Evolutionary conservation across 108 stramenopile genomes (phyloP).

Genomic region (Pelagomonas calceolata): DNA sequence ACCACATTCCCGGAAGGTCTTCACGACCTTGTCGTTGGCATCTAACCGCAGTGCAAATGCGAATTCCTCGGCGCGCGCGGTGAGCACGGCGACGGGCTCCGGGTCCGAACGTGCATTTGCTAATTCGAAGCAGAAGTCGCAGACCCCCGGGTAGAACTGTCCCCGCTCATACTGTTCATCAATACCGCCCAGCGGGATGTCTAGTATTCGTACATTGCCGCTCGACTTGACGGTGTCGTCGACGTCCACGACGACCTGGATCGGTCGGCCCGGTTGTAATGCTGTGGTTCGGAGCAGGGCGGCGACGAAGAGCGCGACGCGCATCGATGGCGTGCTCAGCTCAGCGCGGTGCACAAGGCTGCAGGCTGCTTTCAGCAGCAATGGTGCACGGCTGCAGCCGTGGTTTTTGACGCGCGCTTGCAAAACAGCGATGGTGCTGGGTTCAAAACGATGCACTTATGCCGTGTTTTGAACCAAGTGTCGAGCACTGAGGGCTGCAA

Average conservation of each 20-base stretch:
- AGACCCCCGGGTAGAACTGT: slow-evolving; percentile 82
- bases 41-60: slow-evolving; percentile 82
- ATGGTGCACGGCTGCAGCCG: too few relatives aligned
- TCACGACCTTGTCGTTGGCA: slow-evolving; percentile 56
- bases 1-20: slow-evolving; percentile 59
- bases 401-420: too few relatives aligned
- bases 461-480: too few relatives aligned
- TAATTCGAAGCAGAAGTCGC: slow-evolving; percentile 82
- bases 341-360: too few relatives aligned
- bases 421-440: too few relatives aligned
- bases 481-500: too few relatives aligned
- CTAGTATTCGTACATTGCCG: slow-evolving; percentile 71
- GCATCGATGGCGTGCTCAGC: too few relatives aligned
- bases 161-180: slow-evolving; percentile 83
- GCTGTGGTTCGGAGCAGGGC: too few relatives aligned
- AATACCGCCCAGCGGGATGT: slow-evolving; percentile 57
- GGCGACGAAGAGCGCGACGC: too few relatives aligned
- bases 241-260: slow-evolving; percentile 58
- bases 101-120: slow-evolving; percentile 9
- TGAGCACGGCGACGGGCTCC: slow-evolving; percentile 66
- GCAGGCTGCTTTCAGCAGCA: too few relatives aligned
- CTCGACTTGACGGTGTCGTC: slow-evolving; percentile 85
- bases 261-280: too few relatives aligned
- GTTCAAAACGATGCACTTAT: too few relatives aligned
- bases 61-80: slow-evolving; percentile 86